Conservation (phyloP, 73 alveolate genomes). For the Paraurostyla sp. region DNA sequence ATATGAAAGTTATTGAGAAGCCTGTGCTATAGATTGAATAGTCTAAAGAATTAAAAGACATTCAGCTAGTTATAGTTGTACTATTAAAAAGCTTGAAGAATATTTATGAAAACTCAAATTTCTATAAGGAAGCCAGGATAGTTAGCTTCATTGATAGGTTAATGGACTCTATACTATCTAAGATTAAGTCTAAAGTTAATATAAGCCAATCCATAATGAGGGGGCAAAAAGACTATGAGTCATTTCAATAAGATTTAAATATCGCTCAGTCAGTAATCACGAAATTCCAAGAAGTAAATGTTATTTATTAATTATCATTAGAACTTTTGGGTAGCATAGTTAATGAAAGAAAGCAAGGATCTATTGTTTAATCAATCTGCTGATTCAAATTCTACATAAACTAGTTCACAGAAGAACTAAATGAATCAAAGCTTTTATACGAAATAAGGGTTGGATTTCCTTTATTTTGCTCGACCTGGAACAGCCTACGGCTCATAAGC, state of each 20-base stretch:
- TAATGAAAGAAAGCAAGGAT: conserved; percentile 19
- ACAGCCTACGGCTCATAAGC: conserved; percentile 71
- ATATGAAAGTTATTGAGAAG: conserved; percentile 53
- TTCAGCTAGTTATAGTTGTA: conserved; percentile 21
- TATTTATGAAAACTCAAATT: conserved; percentile 72
- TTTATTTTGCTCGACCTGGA: conserved; percentile 66
- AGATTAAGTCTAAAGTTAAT: conserved; percentile 43
- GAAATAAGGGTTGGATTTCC: conserved; percentile 19
- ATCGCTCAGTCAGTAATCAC: background rate
- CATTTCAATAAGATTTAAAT: background rate
- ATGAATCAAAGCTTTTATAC: conserved; percentile 28
- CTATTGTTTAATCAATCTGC: no score
- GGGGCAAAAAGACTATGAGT: conserved; percentile 26
- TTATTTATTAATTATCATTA: background rate
- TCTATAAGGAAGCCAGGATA: conserved; percentile 67
- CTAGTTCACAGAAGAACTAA: background rate
- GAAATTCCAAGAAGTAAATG: conserved; percentile 24
- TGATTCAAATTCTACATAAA: background rate
- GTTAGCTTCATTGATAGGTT: conserved; percentile 68
- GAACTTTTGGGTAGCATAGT: conserved; percentile 22
- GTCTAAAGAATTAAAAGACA: conserved; percentile 50
- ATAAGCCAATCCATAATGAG: background rate
- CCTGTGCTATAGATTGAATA: conserved; percentile 32
- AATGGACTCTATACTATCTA: conserved; percentile 8
- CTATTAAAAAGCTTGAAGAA: conserved; percentile 41